phyloP scores from a whole-genome alignment of 768 basidiomycete species.

The Paxillus ammoniavirescens region DNA sequence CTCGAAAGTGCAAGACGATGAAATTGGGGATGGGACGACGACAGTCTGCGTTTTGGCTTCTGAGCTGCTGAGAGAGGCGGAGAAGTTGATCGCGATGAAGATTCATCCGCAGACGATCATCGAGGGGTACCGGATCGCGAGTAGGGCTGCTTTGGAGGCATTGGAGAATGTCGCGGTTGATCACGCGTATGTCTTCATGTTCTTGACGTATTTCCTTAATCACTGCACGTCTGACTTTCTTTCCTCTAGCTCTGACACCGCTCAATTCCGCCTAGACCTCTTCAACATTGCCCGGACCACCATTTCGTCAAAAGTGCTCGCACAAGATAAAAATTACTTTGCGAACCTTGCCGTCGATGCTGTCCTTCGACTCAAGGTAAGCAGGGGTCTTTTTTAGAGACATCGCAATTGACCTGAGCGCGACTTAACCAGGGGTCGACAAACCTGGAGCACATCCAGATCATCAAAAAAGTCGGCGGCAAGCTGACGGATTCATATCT shows the following conservation, averaged over 20 bases:
- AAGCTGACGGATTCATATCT: constrained; percentile 98
- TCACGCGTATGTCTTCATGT: constrained; percentile 59
- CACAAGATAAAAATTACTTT: constrained; percentile 97
- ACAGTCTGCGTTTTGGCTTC: constrained; percentile 89
- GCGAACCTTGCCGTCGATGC: constrained; percentile 97
- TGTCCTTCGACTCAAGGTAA: constrained; percentile 84
- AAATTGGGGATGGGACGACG: constrained; percentile 95
- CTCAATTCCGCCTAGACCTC: constrained; percentile 81
- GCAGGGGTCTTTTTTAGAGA: background rate
- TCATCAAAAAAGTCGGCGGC: constrained; percentile 99
- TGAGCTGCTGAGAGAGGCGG: constrained; percentile 91
- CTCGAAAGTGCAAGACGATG: constrained; percentile 99
- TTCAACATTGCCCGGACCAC: constrained; percentile 98
- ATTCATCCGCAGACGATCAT: constrained; percentile 99
- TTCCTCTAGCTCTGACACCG: constrained; percentile 58
- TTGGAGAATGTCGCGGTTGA: constrained; percentile 82
- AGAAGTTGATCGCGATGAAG: constrained; percentile 87
- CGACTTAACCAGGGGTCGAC: constrained; percentile 76
- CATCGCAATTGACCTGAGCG: constrained; percentile 1
- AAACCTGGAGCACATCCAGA: constrained; percentile 96
- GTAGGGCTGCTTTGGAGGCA: constrained; percentile 77
- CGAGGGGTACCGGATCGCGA: constrained; percentile 94
- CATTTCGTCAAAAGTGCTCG: constrained; percentile 91
- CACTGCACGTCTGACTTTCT: background rate
- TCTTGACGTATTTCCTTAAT: background rate